Base-by-base conservation (phyloP, 1,284 basidiomycete genomes). In the Rhodotorula sp. region DNA sequence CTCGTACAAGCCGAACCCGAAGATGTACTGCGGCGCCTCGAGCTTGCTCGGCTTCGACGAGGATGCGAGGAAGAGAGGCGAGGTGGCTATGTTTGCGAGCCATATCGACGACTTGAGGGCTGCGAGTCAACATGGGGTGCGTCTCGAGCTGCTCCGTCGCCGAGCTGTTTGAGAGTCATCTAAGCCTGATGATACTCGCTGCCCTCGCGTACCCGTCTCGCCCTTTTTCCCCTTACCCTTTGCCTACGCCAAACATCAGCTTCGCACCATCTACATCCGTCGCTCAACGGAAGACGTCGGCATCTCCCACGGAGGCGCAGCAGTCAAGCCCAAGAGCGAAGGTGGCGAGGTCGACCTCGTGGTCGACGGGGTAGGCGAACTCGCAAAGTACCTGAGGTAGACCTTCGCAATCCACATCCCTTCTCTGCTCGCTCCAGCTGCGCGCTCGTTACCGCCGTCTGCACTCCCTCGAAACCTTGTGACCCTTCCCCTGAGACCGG, bases 181-280 rank as follows among this genome's bases (percentile, higher is more conserved):
- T n/a, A n/a, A n/a, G n/a, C n/a, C n/a, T n/a, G n/a, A n/a, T n/a
- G n/a, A n/a, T n/a, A n/a, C n/a, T 37, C 31, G 16, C 16, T n/a
- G 8, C 26, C 40, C 28, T 44, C 4, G 15, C 54, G 13, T 24
- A 11, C 44, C n/a, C 15, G 46, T 59, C 11, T 16, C 16, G 16
- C 18, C 15, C 40, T 11, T 30, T 40, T 11, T 22, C 22, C 9
- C 20, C n/a, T 24, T 16, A 16, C 7, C 5, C 7, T 28, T 16
- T 50, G 18, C 13, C 10, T 11, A 16, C 24, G 44, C 11, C 20
- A 16, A 34, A 40, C 57, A 53, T 28, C 61, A 79, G 78, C 54
- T 80, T 67, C 73, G 71, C 30, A 79, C 79, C 18, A 78, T 80
- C n/a, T 80, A 79, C 59, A 69, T 80, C 40, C 72, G 73, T n/a